Evolutionary conservation across 208 protist genomes (phyloP).

Genomic region (Entamoeba moshkovskii): DNA sequence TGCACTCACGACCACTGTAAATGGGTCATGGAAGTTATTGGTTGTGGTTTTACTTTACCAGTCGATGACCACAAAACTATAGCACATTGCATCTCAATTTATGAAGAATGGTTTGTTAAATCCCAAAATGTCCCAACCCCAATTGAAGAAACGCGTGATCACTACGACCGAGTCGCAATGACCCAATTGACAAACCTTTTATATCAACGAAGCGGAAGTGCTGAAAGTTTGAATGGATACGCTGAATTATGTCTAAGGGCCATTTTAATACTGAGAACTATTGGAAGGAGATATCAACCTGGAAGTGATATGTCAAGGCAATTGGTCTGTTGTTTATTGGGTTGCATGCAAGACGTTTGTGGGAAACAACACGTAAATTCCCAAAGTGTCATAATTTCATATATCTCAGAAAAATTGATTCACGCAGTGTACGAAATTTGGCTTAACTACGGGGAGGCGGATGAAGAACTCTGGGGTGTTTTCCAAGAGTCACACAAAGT

Average conservation of each 20-base stretch:
- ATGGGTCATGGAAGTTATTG: not conserved
- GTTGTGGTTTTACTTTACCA: not conserved
- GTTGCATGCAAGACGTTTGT: not conserved
- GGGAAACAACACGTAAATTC: not conserved
- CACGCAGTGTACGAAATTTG: not conserved
- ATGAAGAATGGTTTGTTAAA: not conserved
- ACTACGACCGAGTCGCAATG: not conserved
- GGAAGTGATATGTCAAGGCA: not conserved
- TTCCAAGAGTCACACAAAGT: not conserved
- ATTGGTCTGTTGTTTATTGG: not conserved
- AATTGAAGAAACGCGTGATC: not conserved
- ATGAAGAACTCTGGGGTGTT: not conserved
- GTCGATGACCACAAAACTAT: not conserved
- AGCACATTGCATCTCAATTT: not conserved
- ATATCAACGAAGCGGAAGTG: not conserved
- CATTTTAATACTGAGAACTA: not conserved
- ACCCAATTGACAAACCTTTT: not conserved
- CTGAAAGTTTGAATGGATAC: not conserved
- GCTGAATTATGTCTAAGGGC: not conserved
- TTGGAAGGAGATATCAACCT: not conserved
- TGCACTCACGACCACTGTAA: not conserved
- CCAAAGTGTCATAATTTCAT: not conserved
- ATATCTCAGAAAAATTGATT: not conserved
- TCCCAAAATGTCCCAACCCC: not conserved
- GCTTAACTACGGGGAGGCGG: not conserved